Evolutionary conservation across 257 asterid species (phyloP), one percentile per base, ranked within the genome.

Genomic region (Solanum lycopersicoides): DNA sequence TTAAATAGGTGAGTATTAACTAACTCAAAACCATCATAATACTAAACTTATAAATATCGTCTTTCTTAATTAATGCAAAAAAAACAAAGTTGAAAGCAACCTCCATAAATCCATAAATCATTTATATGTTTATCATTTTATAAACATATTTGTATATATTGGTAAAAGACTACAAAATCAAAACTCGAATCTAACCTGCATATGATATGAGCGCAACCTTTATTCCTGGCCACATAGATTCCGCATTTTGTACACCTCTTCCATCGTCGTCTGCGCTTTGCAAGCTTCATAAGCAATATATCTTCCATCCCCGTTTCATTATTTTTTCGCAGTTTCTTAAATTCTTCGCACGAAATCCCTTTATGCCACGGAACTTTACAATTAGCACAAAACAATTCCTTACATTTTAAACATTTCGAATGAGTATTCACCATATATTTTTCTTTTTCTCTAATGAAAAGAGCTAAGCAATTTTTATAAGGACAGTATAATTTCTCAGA

Each of bases 281-380:
- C 91, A 42, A 91, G 85, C 14, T 88, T 83, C 76, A 86, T 59
- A 21, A 91, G 73, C 93, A 59, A 7, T 10, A 89, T 83, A 72
- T 91, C 91, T 32, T 86, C 93, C 30, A 12, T 35, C 23, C 86
- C 79, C 53, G 74, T 77, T 65, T 89, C 91, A 60, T 83, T 25
- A 4, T 65, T n/a, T 74, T 76, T 45, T 12, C 82, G 79, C 92
- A 94, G n/a, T 88, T 90, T 91, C 91, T 88, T 89, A 88, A 92
- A 96, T 76, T 92, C 97, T 11, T 1, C 84, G 44, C 99, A 96
- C 5, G 10, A 20, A 2, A 95, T 87, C 18, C 89, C 95, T 4
- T 82, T 2, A 86, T 96, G 99, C 98, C 98, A 96, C 0, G 98
- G 91, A 28, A 91, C 98, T 89, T 87, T 93, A 88, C 99, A 94